A percentile compares a stretch with the other conserved stretches of the same genome.
Conservation (phyloP, 192 early-diverging fungal genomes). For the Glomus cerebriforme region DNA sequence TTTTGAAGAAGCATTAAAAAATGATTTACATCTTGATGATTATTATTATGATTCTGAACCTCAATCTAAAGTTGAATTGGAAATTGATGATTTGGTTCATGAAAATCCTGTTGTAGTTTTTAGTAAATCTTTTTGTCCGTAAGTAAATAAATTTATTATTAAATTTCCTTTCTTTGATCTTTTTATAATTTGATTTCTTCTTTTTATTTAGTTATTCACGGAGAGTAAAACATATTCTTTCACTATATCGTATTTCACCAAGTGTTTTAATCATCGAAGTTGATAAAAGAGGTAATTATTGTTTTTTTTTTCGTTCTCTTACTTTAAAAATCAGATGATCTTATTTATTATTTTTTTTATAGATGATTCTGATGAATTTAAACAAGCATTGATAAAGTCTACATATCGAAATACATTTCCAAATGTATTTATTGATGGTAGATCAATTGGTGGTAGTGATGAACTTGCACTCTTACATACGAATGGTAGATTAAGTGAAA, state of each 20-base stretch:
- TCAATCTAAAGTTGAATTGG: slow-evolving; percentile 9
- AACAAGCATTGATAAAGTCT: slow-evolving; percentile 2
- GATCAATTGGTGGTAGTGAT: slow-evolving; percentile 32
- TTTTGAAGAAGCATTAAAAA: background rate
- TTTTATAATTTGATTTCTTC: background rate
- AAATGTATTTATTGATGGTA: slow-evolving; percentile 32
- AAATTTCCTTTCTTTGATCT: background rate
- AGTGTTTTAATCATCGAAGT: slow-evolving; percentile 12
- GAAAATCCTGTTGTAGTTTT: slow-evolving; percentile 20
- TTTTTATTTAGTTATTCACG: slow-evolving; percentile 10
- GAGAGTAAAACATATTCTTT: slow-evolving; percentile 22
- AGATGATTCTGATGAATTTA: slow-evolving; percentile 29
- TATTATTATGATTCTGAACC: background rate
- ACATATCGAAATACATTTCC: slow-evolving; percentile 30
- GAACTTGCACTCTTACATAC: slow-evolving; percentile 23
- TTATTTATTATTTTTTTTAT: background rate
- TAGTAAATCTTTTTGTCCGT: slow-evolving; percentile 26
- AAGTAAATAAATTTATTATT: background rate
- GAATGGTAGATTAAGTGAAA: slow-evolving; percentile 19
- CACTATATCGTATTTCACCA: slow-evolving; percentile 1
- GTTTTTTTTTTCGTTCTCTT: background rate
- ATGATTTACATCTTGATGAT: background rate
- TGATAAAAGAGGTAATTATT: slow-evolving; percentile 14
- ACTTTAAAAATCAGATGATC: background rate
- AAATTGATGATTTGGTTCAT: slow-evolving; percentile 20